Percentiles rank a stretch among this genome's conserved stretches.
phyloP scores from a whole-genome alignment of 1,139 yeast species.

The Kurtzmaniella quercitrusa region DNA sequence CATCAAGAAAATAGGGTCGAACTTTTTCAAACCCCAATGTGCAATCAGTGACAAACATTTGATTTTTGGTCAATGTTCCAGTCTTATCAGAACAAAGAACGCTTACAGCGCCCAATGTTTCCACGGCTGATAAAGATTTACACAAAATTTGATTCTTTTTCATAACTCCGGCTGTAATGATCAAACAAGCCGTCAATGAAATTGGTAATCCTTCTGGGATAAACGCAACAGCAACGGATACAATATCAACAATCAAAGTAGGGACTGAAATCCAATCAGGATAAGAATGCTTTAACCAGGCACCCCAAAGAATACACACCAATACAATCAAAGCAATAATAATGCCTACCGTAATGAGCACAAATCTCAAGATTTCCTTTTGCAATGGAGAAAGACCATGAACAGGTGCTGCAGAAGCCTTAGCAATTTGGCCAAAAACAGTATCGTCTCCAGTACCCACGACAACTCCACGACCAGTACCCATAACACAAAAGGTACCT shows the following conservation, averaged over 20 bases:
- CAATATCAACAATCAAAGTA: slow-evolving; percentile 27
- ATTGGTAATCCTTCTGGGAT: slow-evolving; percentile 37
- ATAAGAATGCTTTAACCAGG: slow-evolving; percentile 28
- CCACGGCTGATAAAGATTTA: slow-evolving; percentile 27
- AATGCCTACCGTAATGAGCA: slow-evolving; percentile 17
- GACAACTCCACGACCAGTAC: slow-evolving; percentile 28
- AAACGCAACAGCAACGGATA: slow-evolving; percentile 30
- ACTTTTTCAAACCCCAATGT: slow-evolving; percentile 17
- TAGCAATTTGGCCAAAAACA: slow-evolving; percentile 30
- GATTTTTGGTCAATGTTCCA: slow-evolving; percentile 32
- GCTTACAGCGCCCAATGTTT: slow-evolving; percentile 32
- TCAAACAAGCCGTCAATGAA: slow-evolving; percentile 30
- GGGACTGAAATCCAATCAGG: slow-evolving; percentile 33
- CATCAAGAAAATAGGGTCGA: slow-evolving; percentile 1
- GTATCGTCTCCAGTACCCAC: slow-evolving; percentile 30
- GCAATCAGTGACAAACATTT: slow-evolving; percentile 26
- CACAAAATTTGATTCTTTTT: slow-evolving; percentile 25
- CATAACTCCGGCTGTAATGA: slow-evolving; percentile 29
- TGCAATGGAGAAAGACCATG: slow-evolving; percentile 29
- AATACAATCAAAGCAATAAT: slow-evolving; percentile 22
- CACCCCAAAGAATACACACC: slow-evolving; percentile 39
- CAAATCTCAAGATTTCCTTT: slow-evolving; percentile 27
- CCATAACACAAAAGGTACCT: slow-evolving; percentile 38
- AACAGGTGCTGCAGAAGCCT: slow-evolving; percentile 26
- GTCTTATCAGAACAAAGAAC: slow-evolving; percentile 34